Evolutionary conservation across 2,329 filamentous ascomycete genomes (phyloP), one percentile per base, ranked within the genome.

Genomic region (Fusarium ramigenum): DNA sequence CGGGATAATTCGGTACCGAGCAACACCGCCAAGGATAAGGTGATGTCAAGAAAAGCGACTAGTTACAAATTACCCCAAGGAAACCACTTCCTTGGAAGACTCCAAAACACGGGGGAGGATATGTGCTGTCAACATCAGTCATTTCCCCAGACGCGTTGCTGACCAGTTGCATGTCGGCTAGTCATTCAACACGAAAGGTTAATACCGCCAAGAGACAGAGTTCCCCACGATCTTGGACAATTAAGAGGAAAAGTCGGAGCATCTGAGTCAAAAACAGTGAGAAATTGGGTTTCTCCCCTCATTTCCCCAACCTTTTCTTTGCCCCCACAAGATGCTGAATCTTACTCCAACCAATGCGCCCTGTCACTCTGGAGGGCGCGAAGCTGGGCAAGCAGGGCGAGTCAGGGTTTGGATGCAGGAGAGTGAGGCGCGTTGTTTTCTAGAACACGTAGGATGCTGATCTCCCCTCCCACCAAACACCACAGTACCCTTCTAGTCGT

Each of bases 221-320:
- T 39, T 69, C 66, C 59, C 66, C 65, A 42, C 58, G 66, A 69
- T 69, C n/a, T 43, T 42, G 32, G n/a, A 57, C 21, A 28, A 52
- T 49, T 52, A 69, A 69, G 66, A 70, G 43, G 67, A 70, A 70
- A 70, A 70, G 18, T 43, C 66, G 66, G 66, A 69, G 66, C 52
- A 47, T 47, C 52, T 37, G 53, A 59, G 62, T 49, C 19, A 53
- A 66, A 40, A 58, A 37, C 54, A 42, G 63, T 62, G 42, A 68
- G 65, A 34, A 60, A 18, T 12, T 36, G 19, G 18, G 42, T 50
- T 53, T 44, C 19, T 61, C 69, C 69, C 69, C 69, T 72, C 69
- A 64, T 65, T 72, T 64, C 69, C 69, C 69, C 69, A 71, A 72
- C 57, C 60, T 53, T 30, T 30, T 5, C 16, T 16, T 9, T 49